Evolutionary conservation across 2,329 filamentous ascomycete genomes (phyloP).

Genomic region (Neodidymelliopsis sp.): DNA sequence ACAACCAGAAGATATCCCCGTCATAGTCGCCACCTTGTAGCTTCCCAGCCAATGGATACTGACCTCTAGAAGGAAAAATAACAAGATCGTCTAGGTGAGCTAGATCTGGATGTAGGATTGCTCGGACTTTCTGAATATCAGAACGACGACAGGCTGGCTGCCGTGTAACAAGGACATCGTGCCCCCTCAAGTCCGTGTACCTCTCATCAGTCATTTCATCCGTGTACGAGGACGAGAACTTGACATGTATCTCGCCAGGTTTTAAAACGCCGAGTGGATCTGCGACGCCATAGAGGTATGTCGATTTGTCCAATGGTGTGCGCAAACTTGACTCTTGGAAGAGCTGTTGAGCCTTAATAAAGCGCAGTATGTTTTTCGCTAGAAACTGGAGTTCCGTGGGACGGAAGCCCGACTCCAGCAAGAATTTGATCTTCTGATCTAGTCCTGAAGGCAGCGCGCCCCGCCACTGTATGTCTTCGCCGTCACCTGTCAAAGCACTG

Average conservation of each 20-base stretch:
- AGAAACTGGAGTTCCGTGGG: slow-evolving; percentile 59
- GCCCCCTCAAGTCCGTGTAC: slow-evolving; percentile 62
- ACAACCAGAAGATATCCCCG: slow-evolving; percentile 79
- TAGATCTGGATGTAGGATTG: slow-evolving; percentile 64
- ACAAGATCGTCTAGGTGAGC: slow-evolving; percentile 78
- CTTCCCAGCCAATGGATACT: slow-evolving; percentile 70
- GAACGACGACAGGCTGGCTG: slow-evolving; percentile 73
- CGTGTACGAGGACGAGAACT: slow-evolving; percentile 68
- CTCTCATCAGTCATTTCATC: slow-evolving; percentile 62
- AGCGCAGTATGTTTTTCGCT: slow-evolving; percentile 55
- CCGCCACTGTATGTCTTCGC: slow-evolving; percentile 28
- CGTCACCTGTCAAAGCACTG: slow-evolving; percentile 40
- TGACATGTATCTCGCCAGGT: slow-evolving; percentile 72
- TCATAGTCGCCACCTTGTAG: slow-evolving; percentile 84
- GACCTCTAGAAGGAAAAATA: slow-evolving; percentile 73
- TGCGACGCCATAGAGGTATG: slow-evolving; percentile 70
- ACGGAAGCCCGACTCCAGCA: slow-evolving; percentile 62
- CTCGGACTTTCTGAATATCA: slow-evolving; percentile 71
- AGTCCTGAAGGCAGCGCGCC: slow-evolving; percentile 33
- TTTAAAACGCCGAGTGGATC: slow-evolving; percentile 69
- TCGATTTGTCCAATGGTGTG: slow-evolving; percentile 67
- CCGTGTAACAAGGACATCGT: slow-evolving; percentile 71
- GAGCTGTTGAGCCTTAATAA: slow-evolving; percentile 63
- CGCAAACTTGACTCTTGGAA: slow-evolving; percentile 64
- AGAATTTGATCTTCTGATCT: slow-evolving; percentile 37